Conservation (phyloP, 345 rosid species). For the Melaleuca quinquenervia region DNA sequence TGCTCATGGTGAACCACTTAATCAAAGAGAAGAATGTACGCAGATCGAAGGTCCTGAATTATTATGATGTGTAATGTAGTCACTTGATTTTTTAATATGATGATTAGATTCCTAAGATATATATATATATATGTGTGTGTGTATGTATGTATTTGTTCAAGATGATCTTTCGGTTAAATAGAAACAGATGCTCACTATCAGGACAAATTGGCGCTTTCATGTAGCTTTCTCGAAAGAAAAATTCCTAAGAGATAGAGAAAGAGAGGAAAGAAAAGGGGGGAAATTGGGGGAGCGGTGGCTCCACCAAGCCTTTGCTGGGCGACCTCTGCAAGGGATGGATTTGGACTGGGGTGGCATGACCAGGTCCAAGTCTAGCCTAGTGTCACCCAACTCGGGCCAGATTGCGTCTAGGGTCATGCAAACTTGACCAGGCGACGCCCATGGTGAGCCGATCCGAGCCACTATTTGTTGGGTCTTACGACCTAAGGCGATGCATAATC, state of each 20-base stretch:
- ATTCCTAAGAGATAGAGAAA: not conserved
- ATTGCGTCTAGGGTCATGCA: not conserved
- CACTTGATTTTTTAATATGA: not conserved
- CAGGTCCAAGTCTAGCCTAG: not conserved
- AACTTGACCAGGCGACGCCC: not conserved
- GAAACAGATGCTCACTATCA: not conserved
- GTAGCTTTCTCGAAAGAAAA: not conserved
- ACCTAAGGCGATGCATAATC: not conserved
- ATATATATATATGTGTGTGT: too few species aligned
- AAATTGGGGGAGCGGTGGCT: not conserved
- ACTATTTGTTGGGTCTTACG: not conserved
- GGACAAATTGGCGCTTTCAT: not conserved
- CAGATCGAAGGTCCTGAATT: not conserved
- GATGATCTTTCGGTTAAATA: not conserved
- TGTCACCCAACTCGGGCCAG: not conserved
- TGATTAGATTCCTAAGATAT: not conserved
- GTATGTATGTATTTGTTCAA: too few species aligned
- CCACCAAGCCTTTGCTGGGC: not conserved
- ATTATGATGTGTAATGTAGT: not conserved
- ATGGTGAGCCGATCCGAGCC: not conserved
- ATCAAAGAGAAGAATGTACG: not conserved
- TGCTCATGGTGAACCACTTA: not conserved
- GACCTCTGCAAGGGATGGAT: not conserved
- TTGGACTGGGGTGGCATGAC: not conserved
- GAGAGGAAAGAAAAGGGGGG: rapidly evolving